Evolutionary conservation across 2,329 filamentous ascomycete genomes (phyloP).

Genomic region (Calonectria hongkongensis): DNA sequence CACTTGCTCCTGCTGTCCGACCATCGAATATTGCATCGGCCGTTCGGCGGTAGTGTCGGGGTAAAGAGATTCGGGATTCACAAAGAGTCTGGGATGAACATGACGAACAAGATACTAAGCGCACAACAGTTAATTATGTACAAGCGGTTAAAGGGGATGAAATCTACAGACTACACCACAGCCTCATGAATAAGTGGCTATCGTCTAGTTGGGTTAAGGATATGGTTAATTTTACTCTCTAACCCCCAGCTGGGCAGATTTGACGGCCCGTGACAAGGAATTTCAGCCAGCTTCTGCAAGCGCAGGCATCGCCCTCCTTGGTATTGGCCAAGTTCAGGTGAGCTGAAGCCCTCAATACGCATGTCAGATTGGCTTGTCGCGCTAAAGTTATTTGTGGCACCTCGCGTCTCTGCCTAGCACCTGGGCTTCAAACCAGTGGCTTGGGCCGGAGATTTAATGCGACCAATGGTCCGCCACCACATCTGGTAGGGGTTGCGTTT

Average conservation of each 20-base stretch:
- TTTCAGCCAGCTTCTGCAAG: slow-evolving; percentile 3
- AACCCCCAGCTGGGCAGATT: background rate
- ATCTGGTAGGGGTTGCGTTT: background rate
- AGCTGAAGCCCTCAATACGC: slow-evolving; percentile 16
- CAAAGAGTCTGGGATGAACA: background rate
- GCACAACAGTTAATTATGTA: background rate
- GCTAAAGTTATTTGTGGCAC: background rate
- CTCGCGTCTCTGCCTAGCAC: background rate
- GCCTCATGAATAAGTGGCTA: background rate
- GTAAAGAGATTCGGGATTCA: background rate
- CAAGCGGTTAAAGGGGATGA: background rate
- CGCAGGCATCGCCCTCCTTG: background rate
- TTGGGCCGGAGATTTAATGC: slow-evolving; percentile 8
- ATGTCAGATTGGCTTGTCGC: slow-evolving; percentile 4
- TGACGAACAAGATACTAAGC: background rate
- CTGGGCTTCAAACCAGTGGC: background rate
- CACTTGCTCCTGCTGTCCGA: background rate
- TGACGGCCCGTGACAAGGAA: background rate
- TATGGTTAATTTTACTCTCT: slow-evolving; percentile 17
- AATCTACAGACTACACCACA: background rate
- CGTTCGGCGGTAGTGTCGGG: background rate
- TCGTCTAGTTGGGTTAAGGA: background rate
- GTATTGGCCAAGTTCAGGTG: background rate
- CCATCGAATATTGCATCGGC: slow-evolving; percentile 9
- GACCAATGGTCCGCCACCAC: background rate